Base-by-base conservation (phyloP, 768 basidiomycete genomes). In the Cubamyces sp. region DNA sequence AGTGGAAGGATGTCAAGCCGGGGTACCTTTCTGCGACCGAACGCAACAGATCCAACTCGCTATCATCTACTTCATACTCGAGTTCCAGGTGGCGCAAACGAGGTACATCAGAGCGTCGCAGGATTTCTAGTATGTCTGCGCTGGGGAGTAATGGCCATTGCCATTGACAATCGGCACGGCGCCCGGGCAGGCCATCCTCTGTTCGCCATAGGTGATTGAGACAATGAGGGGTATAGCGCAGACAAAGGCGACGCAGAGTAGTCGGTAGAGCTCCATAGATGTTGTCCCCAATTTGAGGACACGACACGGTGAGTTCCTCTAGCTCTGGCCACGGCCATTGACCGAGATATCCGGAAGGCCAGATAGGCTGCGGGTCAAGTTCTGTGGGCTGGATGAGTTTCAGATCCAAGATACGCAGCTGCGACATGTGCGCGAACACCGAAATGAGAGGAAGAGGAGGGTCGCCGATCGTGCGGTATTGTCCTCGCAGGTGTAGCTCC, bases 171-270 rank as follows among this genome's bases (percentile, higher is more conserved):
- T 34, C 34, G 34, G 34, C 34, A 11, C 34, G 4, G 34, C 34
- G 34, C 34, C 34, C 34, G 5, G 34, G 34, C 34, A 34, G 34
- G 34, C 34, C 34, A 34, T 34, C 34, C 34, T 34, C 9, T 34
- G 1, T 1, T 11, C 34, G 34, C 34, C 34, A 34, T 34, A 34
- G 34, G 34, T 34, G 34, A 34, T 6, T 34, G 34, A 34, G 34
- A 34, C 9, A 34, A 34, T 55, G 54, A 8, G 54, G 54, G 42
- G n/a, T 19, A 15, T 43, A 55, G 6, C 54, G 54, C 42, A 55
- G 16, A 9, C 26, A 12, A 43, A 55, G 54, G 18, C 42, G 19
- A 9, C 28, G 42, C 3, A 55, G 54, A 16, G 54, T 18, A 11
- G 25, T 9, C 8, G 54, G 54, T 6, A 55, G 28, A n/a, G 16